Percentiles rank a stretch among this genome's conserved stretches.
Conservation (phyloP, 805 yeast genomes). For the Saccharomycopsis fermentans region DNA sequence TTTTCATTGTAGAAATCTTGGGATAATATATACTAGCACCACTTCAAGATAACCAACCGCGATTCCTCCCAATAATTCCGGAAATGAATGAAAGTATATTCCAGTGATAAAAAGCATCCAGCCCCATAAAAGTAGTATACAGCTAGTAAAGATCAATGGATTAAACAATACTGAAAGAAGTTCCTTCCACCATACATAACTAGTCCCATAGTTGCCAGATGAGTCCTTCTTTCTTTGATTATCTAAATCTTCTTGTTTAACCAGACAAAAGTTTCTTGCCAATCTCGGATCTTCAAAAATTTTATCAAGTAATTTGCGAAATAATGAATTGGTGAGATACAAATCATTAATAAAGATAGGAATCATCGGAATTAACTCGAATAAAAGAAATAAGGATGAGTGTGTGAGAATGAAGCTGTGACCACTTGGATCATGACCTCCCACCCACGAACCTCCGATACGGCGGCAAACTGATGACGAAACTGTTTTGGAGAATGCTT, state of each 20-base stretch:
- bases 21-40: conserved; percentile 3
- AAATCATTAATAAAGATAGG: conserved; percentile 27
- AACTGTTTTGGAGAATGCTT: conserved; percentile 10
- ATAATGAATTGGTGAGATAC: conserved; percentile 13
- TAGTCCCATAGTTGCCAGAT: conserved; percentile 7
- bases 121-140: conserved; percentile 51
- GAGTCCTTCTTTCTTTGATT: conserved; percentile 5
- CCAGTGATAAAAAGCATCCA: conserved; percentile 83
- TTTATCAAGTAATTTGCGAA: conserved; percentile 2
- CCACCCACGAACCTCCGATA: conserved; percentile 58
- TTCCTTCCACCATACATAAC: not conserved
- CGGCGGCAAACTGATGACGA: conserved; percentile 40
- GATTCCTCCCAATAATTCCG: conserved; percentile 12
- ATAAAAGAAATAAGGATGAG: conserved; percentile 52
- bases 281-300: not conserved
- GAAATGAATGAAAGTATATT: conserved; percentile 65
- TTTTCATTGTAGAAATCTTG: conserved; percentile 7
- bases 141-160: conserved; percentile 25
- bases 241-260: not conserved
- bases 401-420: conserved; percentile 75
- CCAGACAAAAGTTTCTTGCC: not conserved
- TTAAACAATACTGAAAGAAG: conserved; percentile 7
- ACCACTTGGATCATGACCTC: conserved; percentile 96
- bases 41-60: conserved; percentile 15
- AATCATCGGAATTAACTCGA: conserved; percentile 43